Evolutionary conservation across 768 basidiomycete species (phyloP).

Genomic region (Multifurca ochricompacta): DNA sequence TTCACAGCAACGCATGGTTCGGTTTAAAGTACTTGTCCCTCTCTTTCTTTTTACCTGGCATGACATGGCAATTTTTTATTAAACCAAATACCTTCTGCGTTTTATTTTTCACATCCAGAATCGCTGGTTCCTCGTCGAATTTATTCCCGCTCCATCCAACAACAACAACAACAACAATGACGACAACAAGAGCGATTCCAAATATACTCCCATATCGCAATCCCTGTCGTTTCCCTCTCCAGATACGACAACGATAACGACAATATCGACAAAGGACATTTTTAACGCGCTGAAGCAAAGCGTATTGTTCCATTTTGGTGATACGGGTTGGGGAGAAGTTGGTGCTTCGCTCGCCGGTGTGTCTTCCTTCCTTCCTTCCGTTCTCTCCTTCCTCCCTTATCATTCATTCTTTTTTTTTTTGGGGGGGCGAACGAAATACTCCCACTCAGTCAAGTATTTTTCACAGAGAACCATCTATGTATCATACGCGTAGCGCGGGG

Average conservation of each 20-base stretch:
- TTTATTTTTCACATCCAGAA: slow-evolving; percentile 59
- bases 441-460: slow-evolving; percentile 89
- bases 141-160: slow-evolving; percentile 44
- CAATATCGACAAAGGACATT: slow-evolving; percentile 61
- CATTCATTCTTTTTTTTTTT: neutral
- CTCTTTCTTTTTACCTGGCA: neutral
- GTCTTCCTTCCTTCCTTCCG: slow-evolving; percentile 22
- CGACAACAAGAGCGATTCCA: too few relatives aligned
- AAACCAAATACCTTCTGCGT: too few relatives aligned
- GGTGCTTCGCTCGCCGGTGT: slow-evolving; percentile 61
- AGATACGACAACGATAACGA: slow-evolving; percentile 61
- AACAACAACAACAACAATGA: slow-evolving; percentile 10
- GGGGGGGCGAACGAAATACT: neutral
- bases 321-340: slow-evolving; percentile 80
- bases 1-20: too few relatives aligned
- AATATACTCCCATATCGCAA: too few relatives aligned
- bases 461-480: slow-evolving; percentile 74
- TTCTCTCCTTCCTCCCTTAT: too few relatives aligned
- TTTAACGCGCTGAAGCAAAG: slow-evolving; percentile 64
- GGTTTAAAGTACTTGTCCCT: slow-evolving; percentile 7
- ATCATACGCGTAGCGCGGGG: slow-evolving; percentile 75
- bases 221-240: too few relatives aligned
- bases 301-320: slow-evolving; percentile 68
- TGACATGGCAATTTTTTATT: neutral
- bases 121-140: slow-evolving; percentile 83